Evolutionary conservation across 768 basidiomycete species (phyloP), one percentile per base, ranked within the genome.

Genomic region (Chalciporus piperatus): DNA sequence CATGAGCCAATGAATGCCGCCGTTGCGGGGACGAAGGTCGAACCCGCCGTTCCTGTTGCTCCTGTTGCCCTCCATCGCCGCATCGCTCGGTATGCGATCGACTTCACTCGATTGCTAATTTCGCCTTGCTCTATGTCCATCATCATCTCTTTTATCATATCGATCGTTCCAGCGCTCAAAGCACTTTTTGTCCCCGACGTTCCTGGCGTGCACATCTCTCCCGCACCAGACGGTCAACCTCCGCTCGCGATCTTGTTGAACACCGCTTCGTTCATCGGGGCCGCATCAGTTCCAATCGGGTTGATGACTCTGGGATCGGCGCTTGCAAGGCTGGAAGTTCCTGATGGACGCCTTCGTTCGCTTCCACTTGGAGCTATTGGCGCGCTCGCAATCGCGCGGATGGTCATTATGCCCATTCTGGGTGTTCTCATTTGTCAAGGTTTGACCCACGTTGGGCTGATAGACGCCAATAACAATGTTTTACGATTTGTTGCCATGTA

Each of bases 401-500:
- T 86, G 64, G 50, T 85, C 1, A 25, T 87, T 12, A 73, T 78
- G 65, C 85, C 87, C 1, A 55, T 88, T 0, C 39, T 89, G 3
- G 87, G 86, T 0, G 78, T 86, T 12, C 60, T 80, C 11, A 75
- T 89, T 1, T 79, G 74, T 11, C 65, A 78, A 48, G 77, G 73
- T 5, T 64, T 88, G n/a, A 76, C 76, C 14, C 64, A 60, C 3
- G 64, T 55, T 0, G 79, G 78, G 1, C 39, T 87, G 7, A 77
- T 87, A 17, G 57, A 74, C 5, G 59, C 59, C 48, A 71, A 80
- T 0, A 77, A 87, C 56, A 79, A 79, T 32, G 81, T 87, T 0
- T 61, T 88, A 17, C 74, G 76, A 54, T 85, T 87, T 48, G 79
- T 87, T 14, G 83, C 82, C 78, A 82, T 87, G 85, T 85, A 50